phyloP scores from a whole-genome alignment of 768 basidiomycete genomes.

The Lentinula sp. region DNA sequence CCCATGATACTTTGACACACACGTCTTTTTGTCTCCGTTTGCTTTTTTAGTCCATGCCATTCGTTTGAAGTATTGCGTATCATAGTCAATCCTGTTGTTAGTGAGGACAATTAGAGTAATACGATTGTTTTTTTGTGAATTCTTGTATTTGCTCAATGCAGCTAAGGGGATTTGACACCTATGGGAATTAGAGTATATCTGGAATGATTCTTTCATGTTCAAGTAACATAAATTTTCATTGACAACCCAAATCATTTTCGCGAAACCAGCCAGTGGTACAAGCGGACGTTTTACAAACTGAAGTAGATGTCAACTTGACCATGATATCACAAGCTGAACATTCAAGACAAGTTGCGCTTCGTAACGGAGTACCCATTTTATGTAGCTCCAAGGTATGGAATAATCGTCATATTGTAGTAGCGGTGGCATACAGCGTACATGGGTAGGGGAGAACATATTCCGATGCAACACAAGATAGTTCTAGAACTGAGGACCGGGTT shows the following conservation, averaged over 20 bases:
- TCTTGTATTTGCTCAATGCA: no score
- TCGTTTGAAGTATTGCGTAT: neutral
- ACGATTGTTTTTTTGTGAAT: neutral
- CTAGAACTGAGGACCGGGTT: neutral
- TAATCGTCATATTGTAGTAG: neutral
- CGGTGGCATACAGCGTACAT: neutral
- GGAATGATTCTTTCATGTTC: no score
- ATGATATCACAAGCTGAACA: no score
- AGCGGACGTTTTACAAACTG: no score
- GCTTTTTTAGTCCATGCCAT: neutral
- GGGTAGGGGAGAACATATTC: neutral
- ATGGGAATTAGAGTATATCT: no score
- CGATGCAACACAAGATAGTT: neutral
- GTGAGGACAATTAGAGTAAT: neutral
- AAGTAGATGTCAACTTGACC: no score
- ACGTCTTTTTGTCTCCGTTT: neutral
- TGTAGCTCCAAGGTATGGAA: neutral
- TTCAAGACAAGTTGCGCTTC: no score
- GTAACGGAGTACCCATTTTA: neutral
- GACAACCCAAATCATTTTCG: no score
- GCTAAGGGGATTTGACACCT: no score
- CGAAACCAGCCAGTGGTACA: no score
- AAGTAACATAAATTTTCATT: no score
- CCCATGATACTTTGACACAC: neutral
- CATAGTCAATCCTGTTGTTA: neutral